Percentiles rank a stretch among this genome's conserved stretches.
Evolutionary conservation across 2,329 filamentous ascomycete genomes (phyloP).

Genomic region (Chaetoscypha palmicola): DNA sequence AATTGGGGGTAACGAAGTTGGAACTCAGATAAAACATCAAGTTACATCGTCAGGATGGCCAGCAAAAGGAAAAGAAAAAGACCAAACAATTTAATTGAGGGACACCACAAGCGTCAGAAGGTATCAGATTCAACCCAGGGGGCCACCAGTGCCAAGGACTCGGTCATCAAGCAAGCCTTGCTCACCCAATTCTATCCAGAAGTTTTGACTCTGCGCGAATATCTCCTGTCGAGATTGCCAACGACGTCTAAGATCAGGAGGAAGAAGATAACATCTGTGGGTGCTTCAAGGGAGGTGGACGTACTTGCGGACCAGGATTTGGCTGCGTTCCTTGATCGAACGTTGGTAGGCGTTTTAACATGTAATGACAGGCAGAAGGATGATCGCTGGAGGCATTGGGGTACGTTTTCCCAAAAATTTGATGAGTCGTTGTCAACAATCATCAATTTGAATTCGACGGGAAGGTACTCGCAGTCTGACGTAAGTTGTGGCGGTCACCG

Average conservation of each 20-base stretch:
- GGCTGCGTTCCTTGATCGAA: conserved; percentile 26
- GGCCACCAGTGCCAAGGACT: conserved; percentile 3
- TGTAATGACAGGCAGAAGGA: conserved; percentile 22
- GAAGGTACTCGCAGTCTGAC: conserved; percentile 54
- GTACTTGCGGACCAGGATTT: conserved; percentile 12
- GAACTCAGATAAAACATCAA: neutral
- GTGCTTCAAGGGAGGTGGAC: conserved; percentile 8
- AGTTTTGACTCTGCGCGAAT: conserved; percentile 61
- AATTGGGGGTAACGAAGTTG: too few species aligned
- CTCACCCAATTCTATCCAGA: conserved; percentile 61
- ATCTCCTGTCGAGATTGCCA: conserved; percentile 61
- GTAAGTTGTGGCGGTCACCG: conserved; percentile 36
- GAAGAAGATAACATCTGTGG: conserved; percentile 46
- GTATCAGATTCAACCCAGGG: conserved; percentile 5
- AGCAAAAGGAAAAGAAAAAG: conserved; percentile 37
- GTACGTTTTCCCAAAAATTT: conserved; percentile 57
- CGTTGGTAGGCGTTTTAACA: conserved; percentile 25
- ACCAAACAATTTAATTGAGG: conserved; percentile 10
- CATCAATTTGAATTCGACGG: conserved; percentile 36
- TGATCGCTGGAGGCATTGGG: conserved; percentile 48
- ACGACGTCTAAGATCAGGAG: conserved; percentile 55
- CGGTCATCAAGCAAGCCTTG: conserved; percentile 49
- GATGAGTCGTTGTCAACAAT: conserved; percentile 50
- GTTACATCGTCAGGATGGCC: conserved; percentile 31
- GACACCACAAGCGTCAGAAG: conserved; percentile 27